Percentiles rank a stretch among this genome's conserved stretches.
Evolutionary conservation across 129 eudicot species (phyloP).

Genomic region (Daucus carota): DH1_v3.0 NC_030384.2:33941501-33942000

Average conservation of each 20-base stretch:
- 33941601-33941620: no score
- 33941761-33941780: background rate
- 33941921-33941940: background rate
- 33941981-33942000: background rate
- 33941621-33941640: background rate
- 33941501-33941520: no score
- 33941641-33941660: background rate
- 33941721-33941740: background rate
- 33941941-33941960: background rate
- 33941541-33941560: no score
- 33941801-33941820: constrained; percentile 5
- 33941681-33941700: background rate
- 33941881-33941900: background rate
- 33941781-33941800: constrained; percentile 9
- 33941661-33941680: constrained; percentile 2
- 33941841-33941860: constrained; percentile 1
- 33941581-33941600: no score
- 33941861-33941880: background rate
- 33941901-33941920: background rate
- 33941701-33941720: background rate
- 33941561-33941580: no score
- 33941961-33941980: background rate
- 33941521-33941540: no score
- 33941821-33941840: constrained; percentile 3
- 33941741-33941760: background rate